phyloP scores from a whole-genome alignment of 2,329 filamentous ascomycete genomes.

The Apiospora phragmitis region DNA sequence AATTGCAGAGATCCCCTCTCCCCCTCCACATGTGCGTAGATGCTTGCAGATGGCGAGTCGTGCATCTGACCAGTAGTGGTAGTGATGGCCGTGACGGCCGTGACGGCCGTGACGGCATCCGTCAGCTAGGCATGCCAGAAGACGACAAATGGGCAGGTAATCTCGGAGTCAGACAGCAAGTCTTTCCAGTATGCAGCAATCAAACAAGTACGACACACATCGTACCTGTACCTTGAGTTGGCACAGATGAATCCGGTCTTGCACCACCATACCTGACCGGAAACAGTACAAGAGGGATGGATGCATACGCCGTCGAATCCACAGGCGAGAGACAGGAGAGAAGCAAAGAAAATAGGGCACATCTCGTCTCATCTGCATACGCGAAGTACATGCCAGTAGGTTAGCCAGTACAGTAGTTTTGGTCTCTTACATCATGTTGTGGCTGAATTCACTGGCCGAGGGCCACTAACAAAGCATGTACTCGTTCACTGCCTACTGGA shows the following conservation, averaged over 20 bases:
- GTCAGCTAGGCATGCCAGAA: background rate
- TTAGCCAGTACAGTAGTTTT: background rate
- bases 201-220: constrained; percentile 2
- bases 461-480: background rate
- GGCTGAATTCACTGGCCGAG: background rate
- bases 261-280: background rate
- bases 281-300: background rate
- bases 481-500: background rate
- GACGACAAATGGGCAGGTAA: background rate
- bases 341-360: background rate
- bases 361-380: background rate
- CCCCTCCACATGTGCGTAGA: constrained; percentile 6
- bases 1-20: background rate
- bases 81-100: constrained; percentile 6
- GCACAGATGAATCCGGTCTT: constrained; percentile 1
- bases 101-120: constrained; percentile 3
- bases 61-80: background rate
- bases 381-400: background rate
- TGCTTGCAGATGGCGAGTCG: constrained; percentile 3
- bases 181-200: background rate
- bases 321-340: background rate
- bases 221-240: background rate
- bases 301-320: background rate
- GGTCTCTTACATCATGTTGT: background rate
- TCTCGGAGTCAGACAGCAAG: constrained; percentile 1